These are phyloP conservation scores for Neofusicoccum umdonicola DNA, from an alignment of 2,329 filamentous ascomycete species.

Conservation along the genomic window DNA sequence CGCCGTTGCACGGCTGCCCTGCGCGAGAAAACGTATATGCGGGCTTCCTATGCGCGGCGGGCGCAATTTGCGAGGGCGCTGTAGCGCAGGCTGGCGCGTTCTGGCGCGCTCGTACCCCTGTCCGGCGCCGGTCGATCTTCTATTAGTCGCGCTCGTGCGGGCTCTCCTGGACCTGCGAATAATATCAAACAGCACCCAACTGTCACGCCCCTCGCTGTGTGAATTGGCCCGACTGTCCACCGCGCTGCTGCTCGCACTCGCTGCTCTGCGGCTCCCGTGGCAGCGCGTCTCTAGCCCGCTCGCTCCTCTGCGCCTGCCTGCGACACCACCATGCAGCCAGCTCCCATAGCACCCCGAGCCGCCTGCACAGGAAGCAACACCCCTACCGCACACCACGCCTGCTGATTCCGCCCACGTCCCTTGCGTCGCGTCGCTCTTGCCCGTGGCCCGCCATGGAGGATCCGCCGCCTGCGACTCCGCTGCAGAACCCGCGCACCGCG, in stretches of 20 bases:
- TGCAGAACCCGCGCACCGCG: background rate
- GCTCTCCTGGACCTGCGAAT: slow-evolving; percentile 11
- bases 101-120: background rate
- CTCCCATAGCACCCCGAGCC: background rate
- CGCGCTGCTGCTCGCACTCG: background rate
- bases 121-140: background rate
- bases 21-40: background rate
- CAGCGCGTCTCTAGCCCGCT: background rate
- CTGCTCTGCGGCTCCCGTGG: background rate
- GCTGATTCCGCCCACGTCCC: background rate
- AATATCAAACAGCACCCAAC: background rate
- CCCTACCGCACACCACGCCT: background rate
- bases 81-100: background rate
- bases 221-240: slow-evolving; percentile 10
- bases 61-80: background rate
- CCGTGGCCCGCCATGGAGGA: slow-evolving; percentile 7
- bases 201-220: background rate
- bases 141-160: slow-evolving; percentile 2
- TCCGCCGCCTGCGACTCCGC: background rate
- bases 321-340: slow-evolving; percentile 4
- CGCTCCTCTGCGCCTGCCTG: background rate
- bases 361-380: slow-evolving; percentile 1
- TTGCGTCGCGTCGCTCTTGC: slow-evolving; percentile 5
- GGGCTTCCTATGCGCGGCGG: background rate
- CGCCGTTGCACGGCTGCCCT: background rate